phyloP scores from a whole-genome alignment of 179 eudicot species.

The Corrigiola litoralis region DNA sequence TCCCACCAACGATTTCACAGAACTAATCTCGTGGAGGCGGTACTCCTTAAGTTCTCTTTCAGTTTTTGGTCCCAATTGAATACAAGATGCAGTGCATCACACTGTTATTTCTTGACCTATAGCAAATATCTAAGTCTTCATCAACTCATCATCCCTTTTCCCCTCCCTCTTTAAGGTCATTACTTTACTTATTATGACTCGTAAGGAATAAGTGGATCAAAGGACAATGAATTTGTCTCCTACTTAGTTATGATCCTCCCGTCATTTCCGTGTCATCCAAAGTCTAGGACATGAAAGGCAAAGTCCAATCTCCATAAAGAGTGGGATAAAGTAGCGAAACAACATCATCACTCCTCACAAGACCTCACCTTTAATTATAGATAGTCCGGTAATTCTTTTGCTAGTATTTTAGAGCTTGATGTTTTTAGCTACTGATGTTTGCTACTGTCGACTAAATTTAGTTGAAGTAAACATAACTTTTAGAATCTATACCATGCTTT shows the following conservation, averaged over 20 bases:
- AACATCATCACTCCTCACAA: neutral
- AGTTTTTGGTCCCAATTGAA: conserved; percentile 17
- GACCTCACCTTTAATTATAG: neutral
- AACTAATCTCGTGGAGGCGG: conserved; percentile 3
- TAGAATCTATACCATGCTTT: too few species aligned
- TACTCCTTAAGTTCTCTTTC: neutral
- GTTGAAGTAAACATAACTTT: too few species aligned
- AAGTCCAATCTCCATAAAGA: conserved; percentile 19
- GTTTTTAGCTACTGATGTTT: too few species aligned
- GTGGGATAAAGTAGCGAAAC: conserved; percentile 16
- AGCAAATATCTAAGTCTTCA: neutral
- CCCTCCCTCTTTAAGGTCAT: too few species aligned
- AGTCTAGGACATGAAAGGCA: conserved; percentile 14
- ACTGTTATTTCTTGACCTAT: neutral
- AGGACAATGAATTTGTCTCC: conserved; percentile 22
- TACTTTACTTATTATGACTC: too few species aligned
- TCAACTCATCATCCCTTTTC: too few species aligned
- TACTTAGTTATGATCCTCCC: conserved; percentile 3
- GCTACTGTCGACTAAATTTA: too few species aligned
- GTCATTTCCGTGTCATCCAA: conserved; percentile 12
- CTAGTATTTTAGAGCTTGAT: too few species aligned
- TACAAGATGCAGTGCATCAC: conserved; percentile 20
- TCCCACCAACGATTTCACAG: neutral
- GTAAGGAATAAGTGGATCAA: neutral
- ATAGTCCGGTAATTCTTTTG: neutral